Evolutionary conservation across 352 stramenopile genomes (phyloP).

Genomic region (Phytophthora tubulina): DNA sequence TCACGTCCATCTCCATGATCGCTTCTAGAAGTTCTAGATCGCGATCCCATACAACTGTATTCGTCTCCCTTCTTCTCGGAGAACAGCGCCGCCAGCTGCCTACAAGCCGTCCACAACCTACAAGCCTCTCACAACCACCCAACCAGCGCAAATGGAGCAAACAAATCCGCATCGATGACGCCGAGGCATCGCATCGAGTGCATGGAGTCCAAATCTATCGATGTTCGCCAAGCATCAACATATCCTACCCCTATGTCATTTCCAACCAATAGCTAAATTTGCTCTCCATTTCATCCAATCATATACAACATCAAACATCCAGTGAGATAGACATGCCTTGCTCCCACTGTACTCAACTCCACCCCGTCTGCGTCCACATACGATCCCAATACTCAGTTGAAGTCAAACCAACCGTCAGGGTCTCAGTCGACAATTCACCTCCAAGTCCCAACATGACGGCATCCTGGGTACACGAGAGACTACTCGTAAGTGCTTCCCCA

Average conservation of each 20-base stretch:
- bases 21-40: background rate
- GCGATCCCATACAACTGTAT: background rate
- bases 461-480: slow-evolving; percentile 12
- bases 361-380: slow-evolving; percentile 6
- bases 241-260: background rate
- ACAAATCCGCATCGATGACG: slow-evolving; percentile 14
- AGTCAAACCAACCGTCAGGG: background rate
- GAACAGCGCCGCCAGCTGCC: background rate
- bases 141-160: background rate
- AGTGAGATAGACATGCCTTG: slow-evolving; percentile 13
- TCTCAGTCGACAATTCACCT: slow-evolving; percentile 28
- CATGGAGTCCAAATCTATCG: background rate
- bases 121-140: background rate
- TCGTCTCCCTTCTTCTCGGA: slow-evolving; percentile 4
- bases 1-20: slow-evolving; percentile 2
- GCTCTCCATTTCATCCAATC: slow-evolving; percentile 11
- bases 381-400: slow-evolving; percentile 24
- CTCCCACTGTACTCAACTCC: slow-evolving; percentile 20
- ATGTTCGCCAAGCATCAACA: background rate
- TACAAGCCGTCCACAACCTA: background rate
- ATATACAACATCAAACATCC: slow-evolving; percentile 9
- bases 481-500: slow-evolving; percentile 4
- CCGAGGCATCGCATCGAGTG: slow-evolving; percentile 2
- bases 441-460: slow-evolving; percentile 18
- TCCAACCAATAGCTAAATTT: background rate